phyloP scores from a whole-genome alignment of 495 filamentous ascomycete species.

The Echria macrotheca region DNA sequence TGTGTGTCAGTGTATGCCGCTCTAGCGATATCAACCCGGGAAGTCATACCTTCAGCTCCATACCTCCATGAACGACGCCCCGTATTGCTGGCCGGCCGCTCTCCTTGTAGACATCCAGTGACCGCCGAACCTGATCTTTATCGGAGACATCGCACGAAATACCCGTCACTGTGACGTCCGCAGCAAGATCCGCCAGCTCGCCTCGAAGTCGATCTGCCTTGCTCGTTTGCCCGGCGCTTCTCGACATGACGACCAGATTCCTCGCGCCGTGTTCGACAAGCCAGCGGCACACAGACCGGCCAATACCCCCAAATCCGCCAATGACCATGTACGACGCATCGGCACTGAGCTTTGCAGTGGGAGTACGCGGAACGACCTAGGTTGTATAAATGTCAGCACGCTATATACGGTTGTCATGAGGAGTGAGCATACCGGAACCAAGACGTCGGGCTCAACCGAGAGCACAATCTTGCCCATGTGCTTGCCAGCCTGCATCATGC shows the following conservation, averaged over 20 bases:
- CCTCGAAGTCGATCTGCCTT: conserved; percentile 31
- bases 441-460: conserved; percentile 10
- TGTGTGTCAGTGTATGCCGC: no score
- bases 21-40: no score
- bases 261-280: conserved; percentile 53
- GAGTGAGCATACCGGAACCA: conserved; percentile 20
- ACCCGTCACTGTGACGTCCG: conserved; percentile 31
- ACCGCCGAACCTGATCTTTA: conserved; percentile 23
- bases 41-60: conserved; percentile 47
- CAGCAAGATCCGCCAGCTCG: conserved; percentile 32
- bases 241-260: conserved; percentile 52
- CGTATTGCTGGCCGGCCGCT: conserved; percentile 34
- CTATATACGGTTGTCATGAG: no score
- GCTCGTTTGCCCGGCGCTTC: conserved; percentile 38
- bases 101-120: conserved; percentile 27
- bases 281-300: conserved; percentile 53
- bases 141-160: conserved; percentile 40
- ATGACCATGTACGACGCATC: conserved; percentile 55
- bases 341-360: conserved; percentile 21
- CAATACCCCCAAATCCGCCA: conserved; percentile 60
- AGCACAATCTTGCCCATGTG: conserved; percentile 56
- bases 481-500: conserved; percentile 44
- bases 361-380: conserved; percentile 14
- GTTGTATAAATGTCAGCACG: no score
- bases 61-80: conserved; percentile 46